A percentile compares a stretch with the other conserved stretches of the same genome.
These are phyloP conservation scores for Lachnellula arida DNA, from an alignment of 2,329 filamentous ascomycete species.

Conservation along the genomic window DNA sequence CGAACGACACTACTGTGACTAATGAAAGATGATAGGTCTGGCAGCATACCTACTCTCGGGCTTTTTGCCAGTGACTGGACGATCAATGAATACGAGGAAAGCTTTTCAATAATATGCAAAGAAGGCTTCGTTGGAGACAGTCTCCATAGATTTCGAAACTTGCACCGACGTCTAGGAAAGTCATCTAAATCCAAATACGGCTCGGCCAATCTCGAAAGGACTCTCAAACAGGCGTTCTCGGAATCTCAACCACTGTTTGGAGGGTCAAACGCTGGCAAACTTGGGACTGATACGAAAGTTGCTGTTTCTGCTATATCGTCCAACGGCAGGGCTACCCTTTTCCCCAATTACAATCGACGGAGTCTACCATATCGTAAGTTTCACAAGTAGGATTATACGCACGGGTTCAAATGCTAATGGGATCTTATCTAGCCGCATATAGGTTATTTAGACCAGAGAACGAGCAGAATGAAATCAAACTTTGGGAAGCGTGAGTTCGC, in stretches of 20 bases:
- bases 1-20: background rate
- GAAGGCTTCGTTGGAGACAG: background rate
- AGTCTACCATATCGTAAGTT: background rate
- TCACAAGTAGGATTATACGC: background rate
- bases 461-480: background rate
- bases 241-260: background rate
- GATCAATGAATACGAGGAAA: background rate
- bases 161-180: background rate
- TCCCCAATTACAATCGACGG: background rate
- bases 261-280: background rate
- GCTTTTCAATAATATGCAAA: background rate
- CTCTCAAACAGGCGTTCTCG: background rate
- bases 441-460: background rate
- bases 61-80: background rate
- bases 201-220: background rate
- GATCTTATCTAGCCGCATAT: background rate
- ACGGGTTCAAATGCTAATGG: background rate
- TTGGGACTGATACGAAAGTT: background rate
- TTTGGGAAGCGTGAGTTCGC: constrained; percentile 1
- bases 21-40: background rate
- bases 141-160: background rate
- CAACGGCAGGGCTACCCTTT: background rate
- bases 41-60: background rate
- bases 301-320: background rate
- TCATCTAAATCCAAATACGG: background rate